Percentiles rank a stretch among this genome's conserved stretches.
phyloP scores from a whole-genome alignment of 2,329 filamentous ascomycete genomes.

The Aspergillus sp. region DNA sequence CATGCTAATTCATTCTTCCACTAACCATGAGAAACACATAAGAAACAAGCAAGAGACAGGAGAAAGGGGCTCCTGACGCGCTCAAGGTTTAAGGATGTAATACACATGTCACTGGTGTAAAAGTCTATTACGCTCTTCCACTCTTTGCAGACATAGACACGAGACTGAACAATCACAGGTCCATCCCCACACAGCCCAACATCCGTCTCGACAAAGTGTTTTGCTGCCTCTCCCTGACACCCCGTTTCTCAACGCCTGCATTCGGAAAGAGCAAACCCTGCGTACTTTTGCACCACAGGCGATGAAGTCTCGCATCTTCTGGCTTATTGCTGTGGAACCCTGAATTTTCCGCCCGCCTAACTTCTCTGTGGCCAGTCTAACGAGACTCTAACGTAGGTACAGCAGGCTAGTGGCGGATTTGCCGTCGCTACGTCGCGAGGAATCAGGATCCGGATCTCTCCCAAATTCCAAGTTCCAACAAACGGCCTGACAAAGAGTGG shows the following conservation, averaged over 20 bases:
- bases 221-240: too few relatives aligned
- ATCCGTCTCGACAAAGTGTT: too few relatives aligned
- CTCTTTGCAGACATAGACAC: too few relatives aligned
- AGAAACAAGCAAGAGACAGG: too few relatives aligned
- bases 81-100: background rate
- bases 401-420: slow-evolving; percentile 4
- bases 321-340: background rate
- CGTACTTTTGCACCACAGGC: background rate
- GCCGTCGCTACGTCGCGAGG: background rate
- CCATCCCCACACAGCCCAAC: too few relatives aligned
- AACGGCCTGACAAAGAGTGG: background rate
- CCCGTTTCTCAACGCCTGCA: background rate
- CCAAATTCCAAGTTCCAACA: too few relatives aligned
- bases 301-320: background rate
- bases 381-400: slow-evolving; percentile 7
- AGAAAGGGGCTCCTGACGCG: background rate
- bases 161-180: too few relatives aligned
- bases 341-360: background rate
- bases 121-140: too few relatives aligned
- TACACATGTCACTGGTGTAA: background rate
- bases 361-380: background rate
- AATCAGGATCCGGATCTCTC: background rate
- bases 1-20: background rate
- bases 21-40: background rate
- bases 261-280: background rate